Evolutionary conservation across 371 early-diverging fungal genomes (phyloP), one percentile per base, ranked within the genome.

Genomic region (Mortierella sp.): DNA sequence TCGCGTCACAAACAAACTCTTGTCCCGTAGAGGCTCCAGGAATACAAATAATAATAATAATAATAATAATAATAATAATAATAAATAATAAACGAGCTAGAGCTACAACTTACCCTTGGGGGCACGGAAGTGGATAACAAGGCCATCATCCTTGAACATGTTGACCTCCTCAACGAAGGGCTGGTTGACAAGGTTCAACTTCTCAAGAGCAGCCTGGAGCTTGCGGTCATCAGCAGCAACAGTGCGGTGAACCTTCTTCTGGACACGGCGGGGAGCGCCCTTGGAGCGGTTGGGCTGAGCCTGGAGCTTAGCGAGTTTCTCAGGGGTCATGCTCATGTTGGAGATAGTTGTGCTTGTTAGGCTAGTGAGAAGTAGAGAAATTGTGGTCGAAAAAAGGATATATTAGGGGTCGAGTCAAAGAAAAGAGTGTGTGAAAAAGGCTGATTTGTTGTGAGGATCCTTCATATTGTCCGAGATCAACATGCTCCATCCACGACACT

Each of bases 81-180:
- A 15, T 15, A 26, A 26, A 63, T 23, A 25, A 15, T 23, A 53
- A n/a, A n/a, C n/a, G n/a, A n/a, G n/a, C n/a, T n/a, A n/a, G n/a
- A n/a, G n/a, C n/a, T 0, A 12, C 16, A 18, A 70, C 85, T 75
- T 85, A 95, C 95, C 95, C 84, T 93, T 95, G 72, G 99, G 98
- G 64, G 87, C 85, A 80, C 81, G 84, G 84, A 99, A 97, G 92
- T 98, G 95, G 75, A 97, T 84, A 79, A 98, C 94, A 84, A 93
- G 91, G 77, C 97, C 97, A 79, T 97, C 95, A 65, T 91, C 91
- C 87, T 90, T 92, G 92, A 98, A 98, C 96, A 99, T 96, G 94
- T 98, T 99, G 87, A 98, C 97, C 82, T 98, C 96, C 85, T 98
- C 98, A 82, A 99, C 93, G 73, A 87, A 90, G 73, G 87, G 82